Evolutionary conservation across 768 basidiomycete genomes (phyloP).

Genomic region (Asterophora lycoperdoides): DNA sequence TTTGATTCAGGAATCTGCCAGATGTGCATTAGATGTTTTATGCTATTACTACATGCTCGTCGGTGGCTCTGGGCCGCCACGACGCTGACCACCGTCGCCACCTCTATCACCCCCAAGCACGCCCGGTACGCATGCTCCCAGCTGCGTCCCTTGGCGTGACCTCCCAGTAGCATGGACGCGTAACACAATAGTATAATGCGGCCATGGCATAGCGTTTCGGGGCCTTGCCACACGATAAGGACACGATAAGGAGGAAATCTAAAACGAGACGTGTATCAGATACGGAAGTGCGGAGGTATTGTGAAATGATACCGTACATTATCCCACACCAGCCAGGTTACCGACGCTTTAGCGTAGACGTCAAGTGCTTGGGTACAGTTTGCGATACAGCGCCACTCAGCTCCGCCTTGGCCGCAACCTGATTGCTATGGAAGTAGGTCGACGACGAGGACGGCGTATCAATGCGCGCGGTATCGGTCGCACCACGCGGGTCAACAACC

Average conservation of each 20-base stretch:
- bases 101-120: background rate
- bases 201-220: background rate
- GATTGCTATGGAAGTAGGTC: constrained; percentile 14
- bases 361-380: constrained; percentile 2
- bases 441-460: background rate
- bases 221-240: background rate
- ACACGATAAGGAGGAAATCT: too few species aligned
- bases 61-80: background rate
- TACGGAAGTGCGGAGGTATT: background rate
- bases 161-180: too few species aligned
- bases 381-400: background rate
- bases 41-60: background rate
- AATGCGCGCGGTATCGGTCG: background rate
- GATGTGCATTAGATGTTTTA: background rate
- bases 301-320: background rate
- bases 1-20: background rate
- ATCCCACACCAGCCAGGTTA: background rate
- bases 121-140: too few species aligned
- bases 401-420: background rate
- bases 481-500: constrained; percentile 6
- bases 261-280: background rate
- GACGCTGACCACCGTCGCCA: background rate
- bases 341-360: background rate
- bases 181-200: too few species aligned
- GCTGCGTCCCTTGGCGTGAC: too few species aligned